Base-by-base conservation (phyloP, 805 yeast species). In the Candida nitratophila region DNA sequence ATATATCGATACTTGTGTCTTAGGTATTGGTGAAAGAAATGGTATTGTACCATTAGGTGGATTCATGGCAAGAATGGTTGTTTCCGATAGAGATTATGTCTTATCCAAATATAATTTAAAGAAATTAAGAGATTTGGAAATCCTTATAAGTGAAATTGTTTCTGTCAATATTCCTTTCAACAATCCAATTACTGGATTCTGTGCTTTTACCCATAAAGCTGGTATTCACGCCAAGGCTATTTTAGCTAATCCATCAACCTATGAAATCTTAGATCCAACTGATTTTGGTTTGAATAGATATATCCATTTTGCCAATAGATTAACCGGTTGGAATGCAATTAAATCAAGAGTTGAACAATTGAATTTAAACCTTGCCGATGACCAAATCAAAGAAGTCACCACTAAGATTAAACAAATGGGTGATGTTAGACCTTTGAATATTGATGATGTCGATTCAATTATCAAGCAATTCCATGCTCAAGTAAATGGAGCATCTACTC, bases 251-350 rank as follows among this genome's bases (percentile, higher is more conserved):
- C 82, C 82, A 41, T 73, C 80, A n/a, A 76, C 81, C 12, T 76
- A 76, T 57, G 82, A 76, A 62, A 76, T 76, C 55, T 67, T 76
- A 57, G 71, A 73, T 52, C 82, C 82, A 29, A 61, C 69, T 21
- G 82, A 76, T 60, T 76, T 76, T 54, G 82, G 82, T 46, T 68
- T 76, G 54, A 72, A 79, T n/a, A 70, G 82, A 56, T 76, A 76
- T 56, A 76, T 76, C 48, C 81, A 76, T 57, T 76, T 76, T 52
- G 81, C 81, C 49, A 76, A 75, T 65, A 66, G 81, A 57, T 68
- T 76, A 57, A 76, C 82, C 14, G 82, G 82, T 31, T 76, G 82
- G 82, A 76, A 76, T 55, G 82, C 81, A 32, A 76, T 76, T 61
- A 76, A 76, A 59, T 69, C 78, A 32, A 69, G 82, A 63, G 81